Base-by-base conservation (phyloP, 2,329 filamentous ascomycete genomes). In the Zymoseptoria pseudotritici region DNA sequence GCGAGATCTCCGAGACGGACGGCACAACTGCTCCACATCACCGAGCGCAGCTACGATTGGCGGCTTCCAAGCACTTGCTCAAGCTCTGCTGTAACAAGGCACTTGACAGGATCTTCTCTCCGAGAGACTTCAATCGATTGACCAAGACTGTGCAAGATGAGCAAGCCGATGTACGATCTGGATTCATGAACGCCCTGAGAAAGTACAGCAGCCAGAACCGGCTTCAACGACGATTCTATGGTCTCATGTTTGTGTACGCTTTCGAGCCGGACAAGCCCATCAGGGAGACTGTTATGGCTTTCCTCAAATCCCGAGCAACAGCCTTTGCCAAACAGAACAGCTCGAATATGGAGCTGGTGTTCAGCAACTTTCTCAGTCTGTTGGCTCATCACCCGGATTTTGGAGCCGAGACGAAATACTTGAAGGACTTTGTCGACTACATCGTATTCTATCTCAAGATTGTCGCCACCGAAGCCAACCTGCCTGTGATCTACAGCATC, bases 381-480 rank as follows among this genome's bases (percentile, higher is more conserved):
- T 82, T 99, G 51, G 92, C 93, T 4, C 93, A 97, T 72, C 94
- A 99, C 72, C 92, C 92, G 1, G 94, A 99, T 73, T 97, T 93
- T 66, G 85, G 83, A 62, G 73, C 80, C 1, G 82, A 84, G 5
- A 75, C 85, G 2, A 82, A 85, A 13, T 87, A 91, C 54, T 77
- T 97, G 54, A 80, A 86, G 52, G 90, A 96, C 70, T 92, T 96
- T 73, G 86, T 90, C 5, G 86, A 86, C 67, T 99, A 97, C 73
- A 86, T 99, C 60, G 74, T 97, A 50, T 97, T 93, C 76, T 99
- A 96, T 71, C 80, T 97, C 53, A 86, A 83, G 63, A 85, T 87
- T 46, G 86, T 97, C 19, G 90, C 90, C 9, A 93, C 86, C 0
- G 89, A 96, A 72, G 84, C 90, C 52, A 99, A 97, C 68, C 80